Evolutionary conservation across 345 rosid species (phyloP).

Genomic region (Linum trigynum): DNA sequence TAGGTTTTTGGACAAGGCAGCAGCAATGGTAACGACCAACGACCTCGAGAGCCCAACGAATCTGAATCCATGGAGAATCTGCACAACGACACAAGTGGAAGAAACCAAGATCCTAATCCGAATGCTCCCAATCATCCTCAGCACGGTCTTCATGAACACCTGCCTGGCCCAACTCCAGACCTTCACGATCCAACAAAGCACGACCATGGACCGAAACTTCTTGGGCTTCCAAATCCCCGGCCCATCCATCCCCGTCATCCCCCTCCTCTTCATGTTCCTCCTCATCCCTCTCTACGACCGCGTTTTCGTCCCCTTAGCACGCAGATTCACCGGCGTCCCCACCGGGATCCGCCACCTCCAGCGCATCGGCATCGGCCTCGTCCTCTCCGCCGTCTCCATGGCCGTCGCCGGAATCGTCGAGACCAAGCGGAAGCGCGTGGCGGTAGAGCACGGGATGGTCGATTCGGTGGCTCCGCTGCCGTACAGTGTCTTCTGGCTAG

Average conservation of each 20-base stretch:
- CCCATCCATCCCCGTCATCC: conserved; percentile 29
- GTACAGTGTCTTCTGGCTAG: conserved; percentile 16
- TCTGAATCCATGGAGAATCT: conserved; percentile 22
- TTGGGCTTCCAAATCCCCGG: conserved; percentile 21
- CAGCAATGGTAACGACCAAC: conserved; percentile 5
- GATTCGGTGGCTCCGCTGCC: conserved; percentile 1
- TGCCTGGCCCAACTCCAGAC: conserved; percentile 35
- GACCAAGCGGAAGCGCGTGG: conserved; percentile 12
- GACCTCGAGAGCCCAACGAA: conserved; percentile 6
- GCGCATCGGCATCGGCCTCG: conserved; percentile 19
- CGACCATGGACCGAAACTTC: conserved; percentile 18
- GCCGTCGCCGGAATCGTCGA: conserved; percentile 17
- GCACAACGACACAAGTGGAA: conserved; percentile 44
- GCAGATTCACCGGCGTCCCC: conserved; percentile 18
- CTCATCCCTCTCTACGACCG: conserved; percentile 22
- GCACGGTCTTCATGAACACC: conserved; percentile 34
- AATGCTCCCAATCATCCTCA: conserved; percentile 36
- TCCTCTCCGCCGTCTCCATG: conserved; percentile 20
- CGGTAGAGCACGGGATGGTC: neutral
- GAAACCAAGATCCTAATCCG: conserved; percentile 42
- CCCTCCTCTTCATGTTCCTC: conserved; percentile 27
- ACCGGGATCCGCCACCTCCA: conserved; percentile 26
- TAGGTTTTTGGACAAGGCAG: conserved; percentile 34
- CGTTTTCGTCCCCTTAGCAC: conserved; percentile 15
- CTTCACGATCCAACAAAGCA: conserved; percentile 28